Percentiles rank a stretch among this genome's conserved stretches.
Evolutionary conservation across 352 stramenopile species (phyloP).

Genomic region (Phytophthora sojae): DNA sequence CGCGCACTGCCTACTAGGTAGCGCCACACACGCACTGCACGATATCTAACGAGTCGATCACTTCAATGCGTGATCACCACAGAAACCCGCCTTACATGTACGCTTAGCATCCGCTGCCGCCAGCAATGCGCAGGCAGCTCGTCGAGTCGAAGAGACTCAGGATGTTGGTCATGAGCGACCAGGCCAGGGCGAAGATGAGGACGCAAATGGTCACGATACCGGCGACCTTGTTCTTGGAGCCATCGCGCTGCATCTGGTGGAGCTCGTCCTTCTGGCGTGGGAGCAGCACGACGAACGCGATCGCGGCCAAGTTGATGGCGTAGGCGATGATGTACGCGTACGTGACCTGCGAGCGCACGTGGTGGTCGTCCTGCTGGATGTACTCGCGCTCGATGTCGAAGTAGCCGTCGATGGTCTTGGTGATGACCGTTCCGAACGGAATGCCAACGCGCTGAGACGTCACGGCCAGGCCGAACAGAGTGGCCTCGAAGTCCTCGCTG

Average conservation of each 20-base stretch:
- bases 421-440: conserved; percentile 64
- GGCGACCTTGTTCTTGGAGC: conserved; percentile 42
- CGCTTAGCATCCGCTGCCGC: conserved; percentile 34
- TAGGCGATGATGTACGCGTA: conserved; percentile 72
- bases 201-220: conserved; percentile 43
- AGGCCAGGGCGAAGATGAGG: conserved; percentile 56
- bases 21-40: conserved; percentile 16
- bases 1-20: neutral
- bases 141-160: conserved; percentile 64
- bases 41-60: conserved; percentile 11
- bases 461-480: conserved; percentile 55
- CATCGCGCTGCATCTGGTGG: conserved; percentile 51
- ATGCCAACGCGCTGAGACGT: conserved; percentile 49
- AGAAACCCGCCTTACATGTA: neutral
- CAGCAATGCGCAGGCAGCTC: conserved; percentile 61
- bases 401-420: conserved; percentile 63
- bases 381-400: conserved; percentile 61
- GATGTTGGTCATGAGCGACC: conserved; percentile 74
- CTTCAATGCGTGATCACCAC: neutral
- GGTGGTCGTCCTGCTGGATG: conserved; percentile 47
- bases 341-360: conserved; percentile 62
- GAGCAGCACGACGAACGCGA: conserved; percentile 56
- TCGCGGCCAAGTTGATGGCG: conserved; percentile 52
- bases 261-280: conserved; percentile 65
- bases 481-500: conserved; percentile 58